Base-by-base conservation (phyloP, 2,329 filamentous ascomycete species). In the Aspergillus tanneri region DNA sequence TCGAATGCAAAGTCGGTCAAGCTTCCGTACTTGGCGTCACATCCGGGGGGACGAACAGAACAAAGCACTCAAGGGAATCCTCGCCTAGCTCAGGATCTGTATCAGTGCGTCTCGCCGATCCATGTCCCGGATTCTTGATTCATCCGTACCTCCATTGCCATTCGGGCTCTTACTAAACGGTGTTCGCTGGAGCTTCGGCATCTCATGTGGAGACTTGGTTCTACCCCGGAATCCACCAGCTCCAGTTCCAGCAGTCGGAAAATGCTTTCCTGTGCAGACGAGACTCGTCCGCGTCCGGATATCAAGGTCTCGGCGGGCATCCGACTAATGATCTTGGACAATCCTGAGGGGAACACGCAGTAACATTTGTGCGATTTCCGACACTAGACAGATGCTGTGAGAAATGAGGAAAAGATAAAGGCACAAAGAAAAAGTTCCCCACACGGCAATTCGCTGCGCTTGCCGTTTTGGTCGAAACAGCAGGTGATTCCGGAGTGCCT, bases 171-270 rank as follows among this genome's bases (percentile, higher is more conserved):
- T 34, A 34, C 30, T 34, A 34, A 34, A 34, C 14, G 30, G 30
- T 10, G 9, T 18, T 34, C 19, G 30, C 30, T 34, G 16, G 30
- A 34, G 30, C 30, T 34, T 34, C 14, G 30, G 16, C 14, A 34
- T 18, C 14, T 11, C 19, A 18, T 7, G 30, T 34, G 30, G 30
- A 34, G 30, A 32, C 28, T 18, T 34, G 5, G 30, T 34, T 34
- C 32, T 44, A 37, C 42, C 42, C 42, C 42, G 42, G 42, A 37
- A 44, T 44, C 42, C 42, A 37, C 30, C 12, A 19, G 11, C 11
- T n/a, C 16, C 30, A 34, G 14, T 34, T 10, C 30, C 10, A 21
- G 5, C 37, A 23, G 42, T 44, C 42, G 42, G 42, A 44, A 44
- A 44, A 28, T 32, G 22, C 16, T 32, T 44, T 44, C 42, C 42